Conservation (phyloP, 2,329 filamentous ascomycete genomes). For the Fusarium pilosicola region DNA sequence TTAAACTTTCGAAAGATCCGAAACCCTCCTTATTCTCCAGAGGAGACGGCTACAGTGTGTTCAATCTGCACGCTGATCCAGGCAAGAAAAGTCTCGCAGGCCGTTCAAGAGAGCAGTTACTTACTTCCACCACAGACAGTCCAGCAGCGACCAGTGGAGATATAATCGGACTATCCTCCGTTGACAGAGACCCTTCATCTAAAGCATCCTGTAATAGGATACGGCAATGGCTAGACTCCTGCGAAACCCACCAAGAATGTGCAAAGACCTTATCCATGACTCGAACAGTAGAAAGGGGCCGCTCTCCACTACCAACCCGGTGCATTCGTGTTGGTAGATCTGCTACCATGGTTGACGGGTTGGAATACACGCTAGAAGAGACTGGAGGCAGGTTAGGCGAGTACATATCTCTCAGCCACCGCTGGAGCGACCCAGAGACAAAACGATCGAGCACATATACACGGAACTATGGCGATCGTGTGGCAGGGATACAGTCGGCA, state of each 20-base stretch:
- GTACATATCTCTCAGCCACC: not conserved
- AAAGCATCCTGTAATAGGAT: not conserved
- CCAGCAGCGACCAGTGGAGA: not conserved
- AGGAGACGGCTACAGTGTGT: accelerated
- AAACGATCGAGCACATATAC: not conserved
- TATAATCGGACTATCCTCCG: accelerated
- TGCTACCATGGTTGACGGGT: accelerated
- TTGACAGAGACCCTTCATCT: accelerated
- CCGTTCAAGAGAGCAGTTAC: no score
- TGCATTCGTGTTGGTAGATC: accelerated
- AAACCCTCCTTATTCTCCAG: not conserved
- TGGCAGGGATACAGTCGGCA: no score
- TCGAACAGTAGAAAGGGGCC: not conserved
- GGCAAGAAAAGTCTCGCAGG: not conserved
- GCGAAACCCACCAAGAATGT: not conserved
- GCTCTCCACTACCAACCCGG: accelerated
- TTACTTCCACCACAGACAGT: no score
- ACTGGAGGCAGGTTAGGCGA: not conserved
- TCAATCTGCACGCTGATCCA: not conserved
- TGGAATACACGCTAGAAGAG: accelerated
- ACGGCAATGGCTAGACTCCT: not conserved
- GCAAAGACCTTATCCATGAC: not conserved
- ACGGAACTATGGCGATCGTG: no score
- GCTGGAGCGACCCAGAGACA: not conserved
- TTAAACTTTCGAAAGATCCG: not conserved